A percentile compares a stretch with the other conserved stretches of the same genome.
Evolutionary conservation across 257 asterid genomes (phyloP).

Genomic region (Petunia secreta): DNA sequence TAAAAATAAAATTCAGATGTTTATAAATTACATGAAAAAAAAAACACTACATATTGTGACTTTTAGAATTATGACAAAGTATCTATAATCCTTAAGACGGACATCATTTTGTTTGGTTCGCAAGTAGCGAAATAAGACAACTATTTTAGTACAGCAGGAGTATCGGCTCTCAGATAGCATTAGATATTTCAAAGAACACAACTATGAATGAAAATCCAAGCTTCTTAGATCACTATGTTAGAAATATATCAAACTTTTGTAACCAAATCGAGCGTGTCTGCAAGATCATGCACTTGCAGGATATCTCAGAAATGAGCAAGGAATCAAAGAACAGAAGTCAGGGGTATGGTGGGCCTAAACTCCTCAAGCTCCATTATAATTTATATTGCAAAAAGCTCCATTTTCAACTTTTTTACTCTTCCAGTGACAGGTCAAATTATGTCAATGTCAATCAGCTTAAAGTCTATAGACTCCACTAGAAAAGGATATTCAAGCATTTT

Average conservation of each 20-base stretch:
- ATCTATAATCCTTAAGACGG: background rate
- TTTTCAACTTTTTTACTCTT: background rate
- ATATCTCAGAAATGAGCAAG: background rate
- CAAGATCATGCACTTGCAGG: background rate
- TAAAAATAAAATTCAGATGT: constrained; percentile 1
- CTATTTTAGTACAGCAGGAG: background rate
- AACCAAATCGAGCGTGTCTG: background rate
- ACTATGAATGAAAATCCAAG: background rate
- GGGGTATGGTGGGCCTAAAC: background rate
- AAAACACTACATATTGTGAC: background rate
- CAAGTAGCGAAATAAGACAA: background rate
- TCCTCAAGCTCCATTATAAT: background rate
- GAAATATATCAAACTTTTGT: too few species aligned
- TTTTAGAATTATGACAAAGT: background rate
- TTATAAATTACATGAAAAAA: background rate
- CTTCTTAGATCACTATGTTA: constrained; percentile 4
- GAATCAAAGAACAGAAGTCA: constrained; percentile 14
- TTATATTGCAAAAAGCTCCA: constrained; percentile 7
- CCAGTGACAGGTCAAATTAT: constrained; percentile 19
- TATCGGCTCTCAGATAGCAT: constrained; percentile 1
- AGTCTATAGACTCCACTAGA: background rate
- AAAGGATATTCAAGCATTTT: background rate
- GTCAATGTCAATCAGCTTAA: constrained; percentile 11
- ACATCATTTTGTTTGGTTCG: background rate
- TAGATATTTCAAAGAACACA: background rate